Percentiles rank a stretch among this genome's conserved stretches.
phyloP scores from a whole-genome alignment of 495 filamentous ascomycete species.

The Oleoguttula mirabilis region DNA sequence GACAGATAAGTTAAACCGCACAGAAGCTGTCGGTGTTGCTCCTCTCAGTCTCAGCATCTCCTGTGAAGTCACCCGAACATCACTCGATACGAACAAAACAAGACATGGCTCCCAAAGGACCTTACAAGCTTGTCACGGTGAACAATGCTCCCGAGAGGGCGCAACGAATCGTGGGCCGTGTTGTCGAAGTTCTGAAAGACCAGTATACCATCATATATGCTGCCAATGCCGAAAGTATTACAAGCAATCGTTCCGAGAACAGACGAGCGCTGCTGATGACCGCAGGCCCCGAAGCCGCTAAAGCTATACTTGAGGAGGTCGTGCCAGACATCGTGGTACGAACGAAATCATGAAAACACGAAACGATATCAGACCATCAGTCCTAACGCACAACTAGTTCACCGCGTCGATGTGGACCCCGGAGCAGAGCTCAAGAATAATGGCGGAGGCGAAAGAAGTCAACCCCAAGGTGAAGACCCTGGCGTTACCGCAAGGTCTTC shows the following conservation, averaged over 20 bases:
- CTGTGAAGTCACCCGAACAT: too few species aligned
- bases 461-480: constrained; percentile 44
- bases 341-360: too few species aligned
- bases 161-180: constrained; percentile 45
- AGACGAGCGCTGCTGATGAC: too few species aligned
- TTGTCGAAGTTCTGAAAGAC: constrained; percentile 45
- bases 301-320: constrained; percentile 3
- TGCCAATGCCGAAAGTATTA: constrained; percentile 6
- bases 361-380: too few species aligned
- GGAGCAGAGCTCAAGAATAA: constrained; percentile 44
- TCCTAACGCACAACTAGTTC: too few species aligned
- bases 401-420: constrained; percentile 58
- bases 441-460: constrained; percentile 41
- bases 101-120: constrained; percentile 29
- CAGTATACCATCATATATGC: constrained; percentile 1
- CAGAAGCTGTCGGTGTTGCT: too few species aligned
- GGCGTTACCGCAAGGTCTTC: constrained; percentile 51
- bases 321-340: constrained; percentile 12
- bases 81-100: not conserved
- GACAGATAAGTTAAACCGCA: too few species aligned
- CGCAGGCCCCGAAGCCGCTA: constrained; percentile 8
- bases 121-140: constrained; percentile 53
- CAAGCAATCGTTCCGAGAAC: too few species aligned
- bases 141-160: constrained; percentile 58
- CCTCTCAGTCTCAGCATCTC: not conserved